Conservation (phyloP, 495 filamentous ascomycete genomes). For the Tetracladium marchalianum region DNA sequence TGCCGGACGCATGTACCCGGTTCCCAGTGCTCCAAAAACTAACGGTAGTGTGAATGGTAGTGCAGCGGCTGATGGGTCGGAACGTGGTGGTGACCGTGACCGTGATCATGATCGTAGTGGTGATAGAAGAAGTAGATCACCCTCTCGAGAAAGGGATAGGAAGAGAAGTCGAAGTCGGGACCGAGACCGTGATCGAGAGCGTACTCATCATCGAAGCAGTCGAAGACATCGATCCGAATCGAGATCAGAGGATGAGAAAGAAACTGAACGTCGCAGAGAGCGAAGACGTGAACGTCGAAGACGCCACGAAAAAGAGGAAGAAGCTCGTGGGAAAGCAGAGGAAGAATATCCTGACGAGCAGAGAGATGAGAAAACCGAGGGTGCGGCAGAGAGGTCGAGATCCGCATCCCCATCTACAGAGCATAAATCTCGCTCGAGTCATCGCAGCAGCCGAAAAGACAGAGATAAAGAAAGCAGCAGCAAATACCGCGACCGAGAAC, state of each 20-base stretch:
- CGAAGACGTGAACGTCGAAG: conserved; percentile 25
- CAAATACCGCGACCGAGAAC: conserved; percentile 31
- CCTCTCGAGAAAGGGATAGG: conserved; percentile 13
- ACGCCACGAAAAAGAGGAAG: conserved; percentile 13
- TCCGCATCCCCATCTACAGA: conserved; percentile 16
- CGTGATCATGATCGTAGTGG: neutral
- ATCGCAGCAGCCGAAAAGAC: conserved; percentile 26
- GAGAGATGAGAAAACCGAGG: conserved; percentile 7
- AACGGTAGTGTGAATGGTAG: conserved; percentile 11
- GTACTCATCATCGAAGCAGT: conserved; percentile 25
- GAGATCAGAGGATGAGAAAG: conserved; percentile 34
- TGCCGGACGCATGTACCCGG: no score
- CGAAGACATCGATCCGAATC: conserved; percentile 46
- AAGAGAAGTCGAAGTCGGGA: conserved; percentile 22
- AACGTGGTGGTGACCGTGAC: conserved; percentile 8
- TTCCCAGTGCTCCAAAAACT: neutral
- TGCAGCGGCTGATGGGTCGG: conserved; percentile 12
- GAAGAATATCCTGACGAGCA: conserved; percentile 1
- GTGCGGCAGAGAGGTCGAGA: conserved; percentile 9
- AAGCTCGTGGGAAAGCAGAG: conserved; percentile 6
- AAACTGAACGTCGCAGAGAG: conserved; percentile 39
- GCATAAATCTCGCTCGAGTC: conserved; percentile 13
- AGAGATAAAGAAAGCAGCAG: conserved; percentile 34
- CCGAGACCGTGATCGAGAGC: conserved; percentile 38
- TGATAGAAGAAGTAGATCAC: conserved; percentile 10